These are phyloP conservation scores for Hemileccinum impolitum DNA, from an alignment of 768 basidiomycete genomes.

Conservation along the genomic window DNA sequence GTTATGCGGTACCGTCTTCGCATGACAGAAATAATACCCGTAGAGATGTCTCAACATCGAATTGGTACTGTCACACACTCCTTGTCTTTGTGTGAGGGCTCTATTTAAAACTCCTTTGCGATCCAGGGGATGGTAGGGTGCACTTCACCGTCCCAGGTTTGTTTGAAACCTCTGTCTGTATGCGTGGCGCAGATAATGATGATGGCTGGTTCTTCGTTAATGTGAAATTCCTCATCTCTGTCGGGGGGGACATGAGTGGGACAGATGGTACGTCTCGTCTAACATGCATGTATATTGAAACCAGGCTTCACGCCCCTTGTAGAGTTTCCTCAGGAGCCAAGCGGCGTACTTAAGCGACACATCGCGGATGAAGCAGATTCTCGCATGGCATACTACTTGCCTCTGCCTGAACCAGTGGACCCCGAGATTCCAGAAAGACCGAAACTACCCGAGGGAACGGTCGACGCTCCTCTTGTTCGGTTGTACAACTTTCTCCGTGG, in stretches of 20 bases:
- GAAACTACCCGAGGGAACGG: conserved; percentile 54
- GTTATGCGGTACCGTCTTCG: conserved; percentile 77
- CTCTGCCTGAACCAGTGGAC: conserved; percentile 39
- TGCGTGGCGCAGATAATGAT: conserved; percentile 62
- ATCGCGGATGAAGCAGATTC: conserved; percentile 72
- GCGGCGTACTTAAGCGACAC: conserved; percentile 57
- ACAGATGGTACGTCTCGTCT: conserved; percentile 51
- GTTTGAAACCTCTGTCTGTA: conserved; percentile 71
- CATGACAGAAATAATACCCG: conserved; percentile 74
- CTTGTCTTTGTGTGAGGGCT: conserved; percentile 11
- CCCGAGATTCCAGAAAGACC: conserved; percentile 42
- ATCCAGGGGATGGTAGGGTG: conserved; percentile 70
- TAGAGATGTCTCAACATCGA: conserved; percentile 70
- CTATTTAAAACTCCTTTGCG: conserved; percentile 17
- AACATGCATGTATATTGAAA: background rate
- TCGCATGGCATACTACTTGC: conserved; percentile 62
- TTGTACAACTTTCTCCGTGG: conserved; percentile 87
- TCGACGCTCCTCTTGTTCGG: conserved; percentile 82
- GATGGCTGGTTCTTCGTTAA: conserved; percentile 87
- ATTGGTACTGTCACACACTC: conserved; percentile 48
- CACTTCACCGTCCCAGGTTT: conserved; percentile 69
- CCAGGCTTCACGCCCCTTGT: background rate
- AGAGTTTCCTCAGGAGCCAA: conserved; percentile 76
- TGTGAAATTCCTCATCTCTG: conserved; percentile 69
- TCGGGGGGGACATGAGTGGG: conserved; percentile 71